phyloP scores from a whole-genome alignment of 768 basidiomycete species.

The Tephrocybe sp. region DNA sequence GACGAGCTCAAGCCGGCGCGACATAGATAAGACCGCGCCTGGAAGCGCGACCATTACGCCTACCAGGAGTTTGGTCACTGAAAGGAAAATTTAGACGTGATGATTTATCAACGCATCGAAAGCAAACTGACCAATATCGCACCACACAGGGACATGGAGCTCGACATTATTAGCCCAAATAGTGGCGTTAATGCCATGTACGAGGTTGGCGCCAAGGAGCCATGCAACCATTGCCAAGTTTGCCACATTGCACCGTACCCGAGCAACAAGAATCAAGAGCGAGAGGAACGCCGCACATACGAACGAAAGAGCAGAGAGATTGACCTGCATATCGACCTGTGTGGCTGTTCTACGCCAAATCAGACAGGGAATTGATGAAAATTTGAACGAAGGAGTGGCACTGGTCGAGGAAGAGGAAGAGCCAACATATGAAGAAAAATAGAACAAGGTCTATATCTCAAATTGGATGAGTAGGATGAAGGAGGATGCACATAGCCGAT shows the following conservation, averaged over 20 bases:
- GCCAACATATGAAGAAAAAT: constrained; percentile 22
- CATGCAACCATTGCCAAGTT: constrained; percentile 48
- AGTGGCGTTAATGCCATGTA: constrained; percentile 54
- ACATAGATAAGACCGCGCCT: constrained; percentile 54
- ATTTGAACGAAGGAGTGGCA: constrained; percentile 14
- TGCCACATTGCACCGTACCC: constrained; percentile 44
- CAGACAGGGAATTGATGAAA: constrained; percentile 5
- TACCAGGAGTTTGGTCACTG: constrained; percentile 56
- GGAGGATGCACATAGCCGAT: constrained; percentile 2
- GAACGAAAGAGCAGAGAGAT: constrained; percentile 41
- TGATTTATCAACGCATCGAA: neutral
- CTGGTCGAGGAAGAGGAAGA: constrained; percentile 1
- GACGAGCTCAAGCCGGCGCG: constrained; percentile 48
- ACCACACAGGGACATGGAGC: constrained; percentile 57
- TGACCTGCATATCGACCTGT: constrained; percentile 28
- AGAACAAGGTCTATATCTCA: constrained; percentile 24
- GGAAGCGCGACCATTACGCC: constrained; percentile 56
- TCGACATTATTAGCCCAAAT: constrained; percentile 57
- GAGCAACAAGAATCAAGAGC: constrained; percentile 38
- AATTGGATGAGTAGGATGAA: constrained; percentile 6
- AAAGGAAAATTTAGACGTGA: neutral
- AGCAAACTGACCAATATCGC: constrained; percentile 62
- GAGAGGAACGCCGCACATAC: constrained; percentile 38
- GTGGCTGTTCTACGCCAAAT: constrained; percentile 2
- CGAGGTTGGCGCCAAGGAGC: constrained; percentile 46